Base-by-base conservation (phyloP, 2,329 filamentous ascomycete genomes). In the Pseudogymnoascus verrucosus region DNA sequence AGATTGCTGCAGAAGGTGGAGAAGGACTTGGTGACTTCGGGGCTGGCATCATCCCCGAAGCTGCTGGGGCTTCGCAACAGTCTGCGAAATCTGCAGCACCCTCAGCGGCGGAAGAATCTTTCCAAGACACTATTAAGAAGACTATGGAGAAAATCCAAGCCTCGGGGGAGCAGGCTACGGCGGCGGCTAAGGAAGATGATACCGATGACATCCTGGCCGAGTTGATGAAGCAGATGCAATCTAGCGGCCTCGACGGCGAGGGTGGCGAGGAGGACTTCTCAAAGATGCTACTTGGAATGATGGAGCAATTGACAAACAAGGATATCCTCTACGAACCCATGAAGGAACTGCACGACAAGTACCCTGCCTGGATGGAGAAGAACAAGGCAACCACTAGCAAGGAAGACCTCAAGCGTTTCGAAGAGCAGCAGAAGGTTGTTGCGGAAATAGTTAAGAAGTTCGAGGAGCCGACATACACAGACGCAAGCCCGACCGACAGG, bases 311-410 rank as follows among this genome's bases (percentile, higher is more conserved):
- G 67, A 98, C 95, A 3, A 96, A 96, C 76, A 98, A 96, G 79
- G 95, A 98, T 69, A 97, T 99, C 67, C 78, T 99, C 61, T 98
- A 98, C 74, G 93, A 99, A 78, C 95, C 95, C 2, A 97, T 99
- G 92, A 96, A 96, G 79, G 95, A 99, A 77, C 80, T 99, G 59
- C 80, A 96, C 74, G 89, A 91, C 62, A 98, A 97, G 76, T 99
- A 95, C 73, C 93, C 93, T 0, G 86, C 78, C 1, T 99, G 95
- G 93, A 82, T 99, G 74, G 83, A 84, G 70, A 88, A 90, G 77
- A 93, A 97, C 74, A 80, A 81, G 69, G 82, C 78, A 42, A 85
- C 79, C 23, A 87, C 86, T 61, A 77, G 87, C 1, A 76, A 82
- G 61, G 90, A 89, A 60, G 93, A 98, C 71, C 74, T 92, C 73